Evolutionary conservation across 2,329 filamentous ascomycete genomes (phyloP), one percentile per base, ranked within the genome.

Genomic region (Ceratocystis huliohia): DNA sequence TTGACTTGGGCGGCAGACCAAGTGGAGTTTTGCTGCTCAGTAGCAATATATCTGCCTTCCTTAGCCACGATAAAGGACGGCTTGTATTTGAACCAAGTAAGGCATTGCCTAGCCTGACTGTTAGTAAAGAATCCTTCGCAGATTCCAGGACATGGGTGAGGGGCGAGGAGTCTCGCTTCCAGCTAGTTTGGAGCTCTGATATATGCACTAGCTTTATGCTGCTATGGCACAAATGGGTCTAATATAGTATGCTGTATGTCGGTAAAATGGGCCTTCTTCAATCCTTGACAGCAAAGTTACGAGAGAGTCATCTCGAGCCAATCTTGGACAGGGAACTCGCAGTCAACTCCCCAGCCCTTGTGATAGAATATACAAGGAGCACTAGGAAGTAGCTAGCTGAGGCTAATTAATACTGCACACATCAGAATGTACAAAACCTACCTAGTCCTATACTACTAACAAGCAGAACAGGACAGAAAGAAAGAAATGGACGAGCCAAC

Each of bases 41-140:
- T 15, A 28, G 48, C 48, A 53, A 53, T 25, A 8, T 10, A 48
- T 48, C 48, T 48, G 45, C 45, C 45, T n/a, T 30, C 30, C 30
- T 48, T 30, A 1, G 30, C 30, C 5, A 41, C 10, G 37, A 41
- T 15, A 41, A 41, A 41, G 13, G 37, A 41, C 37, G 10, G 3
- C 8, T 41, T 41, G 37, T 41, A 41, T 15, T 41, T 3, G 37
- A 13, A 4, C 37, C 48, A 53, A 28, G 22, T 22, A 50, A 28
- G 25, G 48, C 25, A 8, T 15, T 10, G 22, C 48, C 25, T 53
- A 22, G 37, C 10, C 37, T 20, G 48, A 25, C 25, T 53, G 48
- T 59, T 30, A 37, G 30, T 7, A 33, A 6, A 30, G n/a, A 59
- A 59, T 59, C 56, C 56, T 59, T 59, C 56, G 28, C 56, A 59